Conservation (phyloP, 108 stramenopile genomes). For the Nitzschia sp. region DNA sequence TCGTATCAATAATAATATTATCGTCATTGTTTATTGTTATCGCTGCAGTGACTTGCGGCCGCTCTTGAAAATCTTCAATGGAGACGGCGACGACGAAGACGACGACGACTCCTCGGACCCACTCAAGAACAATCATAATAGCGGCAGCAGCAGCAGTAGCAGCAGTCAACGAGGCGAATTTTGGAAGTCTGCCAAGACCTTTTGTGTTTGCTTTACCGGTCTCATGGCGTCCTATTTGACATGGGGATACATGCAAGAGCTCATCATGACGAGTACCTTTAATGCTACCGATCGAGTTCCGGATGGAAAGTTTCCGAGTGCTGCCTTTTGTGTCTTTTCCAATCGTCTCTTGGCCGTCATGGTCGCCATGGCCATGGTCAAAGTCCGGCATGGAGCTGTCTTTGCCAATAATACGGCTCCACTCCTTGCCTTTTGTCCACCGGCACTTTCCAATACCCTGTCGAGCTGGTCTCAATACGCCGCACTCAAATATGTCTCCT, state of each 20-base stretch:
- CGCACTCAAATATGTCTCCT: conserved; percentile 94
- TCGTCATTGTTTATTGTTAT: no score
- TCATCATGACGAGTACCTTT: conserved; percentile 94
- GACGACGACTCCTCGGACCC: no score
- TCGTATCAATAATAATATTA: no score
- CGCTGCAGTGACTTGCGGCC: no score
- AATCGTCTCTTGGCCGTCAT: conserved; percentile 95
- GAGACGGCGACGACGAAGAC: no score
- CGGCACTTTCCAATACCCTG: conserved; percentile 94
- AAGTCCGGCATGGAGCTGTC: conserved; percentile 74
- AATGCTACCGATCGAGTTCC: conserved; percentile 67
- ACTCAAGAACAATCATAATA: no score
- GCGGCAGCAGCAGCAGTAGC: no score
- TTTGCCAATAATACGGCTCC: conserved; percentile 83
- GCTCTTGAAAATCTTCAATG: no score
- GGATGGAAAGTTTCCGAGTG: conserved; percentile 88
- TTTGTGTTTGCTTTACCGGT: conserved; percentile 72
- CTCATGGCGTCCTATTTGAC: conserved; percentile 88
- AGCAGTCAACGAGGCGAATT: no score
- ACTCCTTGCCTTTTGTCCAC: conserved; percentile 90
- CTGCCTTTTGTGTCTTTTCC: conserved; percentile 97
- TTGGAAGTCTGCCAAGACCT: conserved; percentile 12
- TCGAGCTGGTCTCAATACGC: conserved; percentile 97
- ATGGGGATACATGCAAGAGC: conserved; percentile 99
- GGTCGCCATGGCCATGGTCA: conserved; percentile 85